Percentiles rank a stretch among this genome's conserved stretches.
These are phyloP conservation scores for Cylindrotheca closterium DNA, from an alignment of 108 stramenopile species.

Conservation along the genomic window DNA sequence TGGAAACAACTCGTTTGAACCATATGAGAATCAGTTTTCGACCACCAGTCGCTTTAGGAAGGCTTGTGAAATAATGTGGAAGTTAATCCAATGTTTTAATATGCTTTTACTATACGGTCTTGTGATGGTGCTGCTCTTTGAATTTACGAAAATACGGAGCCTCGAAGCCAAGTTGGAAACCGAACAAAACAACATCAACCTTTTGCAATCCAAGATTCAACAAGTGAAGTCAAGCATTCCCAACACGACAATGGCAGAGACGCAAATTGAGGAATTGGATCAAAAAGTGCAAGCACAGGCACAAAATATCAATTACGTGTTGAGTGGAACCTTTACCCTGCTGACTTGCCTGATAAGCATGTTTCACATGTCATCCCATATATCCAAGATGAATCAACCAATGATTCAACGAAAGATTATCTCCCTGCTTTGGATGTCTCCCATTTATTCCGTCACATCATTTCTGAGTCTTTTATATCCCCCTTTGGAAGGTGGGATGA, in stretches of 20 bases:
- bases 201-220: constrained; percentile 13
- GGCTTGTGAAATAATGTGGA: constrained; percentile 8
- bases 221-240: constrained; percentile 28
- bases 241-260: constrained; percentile 20
- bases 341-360: constrained; percentile 72
- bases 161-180: constrained; percentile 4
- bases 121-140: background rate
- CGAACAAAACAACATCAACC: constrained; percentile 1
- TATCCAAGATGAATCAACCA: constrained; percentile 75
- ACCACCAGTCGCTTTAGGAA: background rate
- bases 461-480: constrained; percentile 72
- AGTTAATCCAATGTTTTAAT: constrained; percentile 7
- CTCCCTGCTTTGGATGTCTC: constrained; percentile 90
- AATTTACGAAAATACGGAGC: constrained; percentile 5
- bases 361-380: constrained; percentile 80
- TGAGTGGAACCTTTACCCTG: constrained; percentile 81
- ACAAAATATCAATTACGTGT: constrained; percentile 54
- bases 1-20: too few relatives aligned
- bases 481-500: constrained; percentile 55
- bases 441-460: constrained; percentile 77
- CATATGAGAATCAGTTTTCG: too few relatives aligned
- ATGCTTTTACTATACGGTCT: constrained; percentile 6
- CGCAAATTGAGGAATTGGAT: constrained; percentile 39
- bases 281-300: constrained; percentile 42
- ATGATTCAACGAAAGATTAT: constrained; percentile 83